A percentile compares a stretch with the other conserved stretches of the same genome.
Conservation (phyloP, 2,329 filamentous ascomycete genomes). For the Diaporthe longicolla region DNA sequence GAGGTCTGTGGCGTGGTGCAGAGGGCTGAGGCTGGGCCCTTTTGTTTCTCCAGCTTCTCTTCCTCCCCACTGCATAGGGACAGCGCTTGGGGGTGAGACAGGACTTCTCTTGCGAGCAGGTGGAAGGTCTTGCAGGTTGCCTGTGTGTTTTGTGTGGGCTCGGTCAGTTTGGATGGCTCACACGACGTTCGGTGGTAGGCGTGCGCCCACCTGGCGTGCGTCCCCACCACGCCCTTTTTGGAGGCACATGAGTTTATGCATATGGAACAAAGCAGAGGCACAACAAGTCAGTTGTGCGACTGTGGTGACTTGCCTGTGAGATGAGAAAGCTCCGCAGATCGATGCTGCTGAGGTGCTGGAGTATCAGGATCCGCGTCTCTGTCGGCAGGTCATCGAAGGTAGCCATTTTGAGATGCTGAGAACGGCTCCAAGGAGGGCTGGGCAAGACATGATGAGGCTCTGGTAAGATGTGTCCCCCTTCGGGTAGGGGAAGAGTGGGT, state of each 20-base stretch:
- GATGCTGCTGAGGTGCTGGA: conserved; percentile 24
- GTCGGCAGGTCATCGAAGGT: background rate
- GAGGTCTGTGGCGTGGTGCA: background rate
- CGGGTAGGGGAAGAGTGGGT: background rate
- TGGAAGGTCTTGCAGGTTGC: conserved; percentile 9
- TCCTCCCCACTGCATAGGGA: no score
- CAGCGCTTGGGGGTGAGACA: background rate
- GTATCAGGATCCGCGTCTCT: conserved; percentile 1
- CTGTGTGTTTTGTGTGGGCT: background rate
- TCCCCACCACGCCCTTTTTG: no score
- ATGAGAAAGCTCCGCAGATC: conserved; percentile 19
- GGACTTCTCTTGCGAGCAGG: background rate
- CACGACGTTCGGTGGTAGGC: no score
- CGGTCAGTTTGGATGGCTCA: no score
- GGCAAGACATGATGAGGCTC: background rate
- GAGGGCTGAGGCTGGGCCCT: no score
- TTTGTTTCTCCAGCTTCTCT: no score
- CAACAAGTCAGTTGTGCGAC: no score
- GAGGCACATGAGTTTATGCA: no score
- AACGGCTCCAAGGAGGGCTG: no score
- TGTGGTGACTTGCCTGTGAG: conserved; percentile 7
- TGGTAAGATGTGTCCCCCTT: background rate
- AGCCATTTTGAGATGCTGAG: background rate
- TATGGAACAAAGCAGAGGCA: no score
- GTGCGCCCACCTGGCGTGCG: no score